phyloP scores from a whole-genome alignment of 2,329 filamentous ascomycete species.

The Fusarium equiseti region DNA sequence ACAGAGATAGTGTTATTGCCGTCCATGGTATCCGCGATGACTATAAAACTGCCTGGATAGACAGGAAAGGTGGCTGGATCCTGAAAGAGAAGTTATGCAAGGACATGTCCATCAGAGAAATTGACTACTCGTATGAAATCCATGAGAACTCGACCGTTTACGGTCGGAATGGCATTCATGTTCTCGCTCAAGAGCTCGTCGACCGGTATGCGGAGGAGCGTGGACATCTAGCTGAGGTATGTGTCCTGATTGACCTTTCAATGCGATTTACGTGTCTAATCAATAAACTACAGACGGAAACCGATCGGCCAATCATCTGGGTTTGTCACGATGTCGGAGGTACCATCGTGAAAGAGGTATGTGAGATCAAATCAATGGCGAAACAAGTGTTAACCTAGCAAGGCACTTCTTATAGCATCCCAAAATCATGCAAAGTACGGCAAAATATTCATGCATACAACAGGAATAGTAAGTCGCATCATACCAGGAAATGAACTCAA shows the following conservation, averaged over 20 bases:
- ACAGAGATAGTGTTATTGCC: neutral
- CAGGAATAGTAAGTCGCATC: neutral
- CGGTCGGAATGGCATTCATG: neutral
- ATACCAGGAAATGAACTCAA: fast-evolving
- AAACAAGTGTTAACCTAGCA: neutral
- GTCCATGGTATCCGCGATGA: slow-evolving; percentile 6
- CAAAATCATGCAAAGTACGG: neutral
- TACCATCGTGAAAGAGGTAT: neutral
- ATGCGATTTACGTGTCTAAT: too few relatives aligned
- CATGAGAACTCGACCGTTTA: neutral
- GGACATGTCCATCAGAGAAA: neutral
- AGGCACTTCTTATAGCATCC: neutral
- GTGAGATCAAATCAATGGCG: fast-evolving
- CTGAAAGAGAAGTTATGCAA: neutral
- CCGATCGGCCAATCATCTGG: neutral
- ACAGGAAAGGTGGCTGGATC: neutral
- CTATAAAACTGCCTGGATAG: slow-evolving; percentile 1
- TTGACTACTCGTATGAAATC: slow-evolving; percentile 5
- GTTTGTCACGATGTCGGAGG: neutral
- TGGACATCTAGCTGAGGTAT: too few relatives aligned
- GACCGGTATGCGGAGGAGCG: too few relatives aligned
- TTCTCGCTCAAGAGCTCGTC: neutral
- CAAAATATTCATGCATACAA: slow-evolving; percentile 1
- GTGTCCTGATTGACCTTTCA: too few relatives aligned
- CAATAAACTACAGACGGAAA: neutral